Percentiles rank a stretch among this genome's conserved stretches.
Evolutionary conservation across 257 asterid species (phyloP).

Genomic region (Gynochthodes officinalis): DNA sequence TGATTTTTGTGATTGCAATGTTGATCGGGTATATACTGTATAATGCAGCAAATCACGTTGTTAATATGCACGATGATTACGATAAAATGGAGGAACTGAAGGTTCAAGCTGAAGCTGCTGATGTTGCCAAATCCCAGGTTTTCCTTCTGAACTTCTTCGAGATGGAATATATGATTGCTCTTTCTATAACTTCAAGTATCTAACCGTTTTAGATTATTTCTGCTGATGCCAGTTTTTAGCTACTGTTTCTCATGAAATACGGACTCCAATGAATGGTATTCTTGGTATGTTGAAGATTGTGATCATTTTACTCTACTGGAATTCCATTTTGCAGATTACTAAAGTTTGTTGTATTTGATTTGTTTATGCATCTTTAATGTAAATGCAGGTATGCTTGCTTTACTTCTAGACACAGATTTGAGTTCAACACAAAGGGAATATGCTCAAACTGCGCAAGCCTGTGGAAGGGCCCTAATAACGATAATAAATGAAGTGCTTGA

Average conservation of each 20-base stretch:
- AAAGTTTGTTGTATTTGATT: not conserved
- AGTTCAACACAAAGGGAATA: constrained; percentile 83
- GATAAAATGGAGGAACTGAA: constrained; percentile 65
- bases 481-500: constrained; percentile 94
- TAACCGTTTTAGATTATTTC: constrained; percentile 1
- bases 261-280: constrained; percentile 97
- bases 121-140: constrained; percentile 93
- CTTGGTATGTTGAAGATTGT: constrained; percentile 48
- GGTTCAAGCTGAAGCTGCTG: constrained; percentile 94
- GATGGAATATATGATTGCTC: constrained; percentile 9
- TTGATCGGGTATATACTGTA: constrained; percentile 62
- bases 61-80: constrained; percentile 75
- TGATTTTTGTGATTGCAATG: constrained; percentile 46
- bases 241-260: constrained; percentile 93
- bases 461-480: constrained; percentile 80
- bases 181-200: constrained; percentile 15
- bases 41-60: constrained; percentile 66
- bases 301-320: constrained; percentile 2
- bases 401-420: constrained; percentile 73
- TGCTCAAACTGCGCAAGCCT: constrained; percentile 93
- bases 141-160: constrained; percentile 6
- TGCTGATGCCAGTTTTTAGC: constrained; percentile 70
- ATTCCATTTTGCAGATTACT: not conserved
- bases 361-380: constrained; percentile 7
- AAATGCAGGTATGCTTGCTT: constrained; percentile 77